These are phyloP conservation scores for Entelexis paramagnoliae DNA, from an alignment of 1,139 yeast genomes.

Conservation along the genomic window DNA sequence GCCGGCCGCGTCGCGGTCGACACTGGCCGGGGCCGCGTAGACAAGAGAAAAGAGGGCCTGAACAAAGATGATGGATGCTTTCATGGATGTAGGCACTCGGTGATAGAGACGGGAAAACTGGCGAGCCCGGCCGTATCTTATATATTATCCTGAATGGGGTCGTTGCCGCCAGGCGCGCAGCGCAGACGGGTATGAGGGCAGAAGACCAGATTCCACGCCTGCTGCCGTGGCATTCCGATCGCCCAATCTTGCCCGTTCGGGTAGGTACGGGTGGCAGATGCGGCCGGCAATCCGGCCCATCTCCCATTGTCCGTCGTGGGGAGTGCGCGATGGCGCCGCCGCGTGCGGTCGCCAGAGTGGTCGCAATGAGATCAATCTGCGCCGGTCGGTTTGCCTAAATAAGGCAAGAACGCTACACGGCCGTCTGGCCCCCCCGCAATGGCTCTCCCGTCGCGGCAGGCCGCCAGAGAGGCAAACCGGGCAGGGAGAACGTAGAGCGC, in stretches of 20 bases:
- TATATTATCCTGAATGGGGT: not conserved
- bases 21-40: constrained; percentile 14
- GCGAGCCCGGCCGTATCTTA: not conserved
- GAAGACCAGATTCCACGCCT: not conserved
- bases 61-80: constrained; percentile 9
- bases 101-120: not conserved
- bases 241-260: not conserved
- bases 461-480: too few species aligned
- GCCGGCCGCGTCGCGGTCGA: not conserved
- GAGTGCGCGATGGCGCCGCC: not conserved
- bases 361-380: not conserved
- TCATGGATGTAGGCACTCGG: constrained; percentile 4
- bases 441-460: too few species aligned
- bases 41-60: constrained; percentile 18
- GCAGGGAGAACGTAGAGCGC: too few species aligned
- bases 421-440: too few species aligned
- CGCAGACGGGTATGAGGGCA: not conserved
- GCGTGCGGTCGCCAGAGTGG: not conserved
- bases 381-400: not conserved
- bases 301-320: not conserved
- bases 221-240: not conserved
- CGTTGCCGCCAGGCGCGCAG: not conserved
- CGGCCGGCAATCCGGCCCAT: not conserved
- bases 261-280: not conserved
- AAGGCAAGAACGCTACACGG: not conserved